phyloP scores from a whole-genome alignment of 495 filamentous ascomycete genomes.

The Podospora appendiculata region DNA sequence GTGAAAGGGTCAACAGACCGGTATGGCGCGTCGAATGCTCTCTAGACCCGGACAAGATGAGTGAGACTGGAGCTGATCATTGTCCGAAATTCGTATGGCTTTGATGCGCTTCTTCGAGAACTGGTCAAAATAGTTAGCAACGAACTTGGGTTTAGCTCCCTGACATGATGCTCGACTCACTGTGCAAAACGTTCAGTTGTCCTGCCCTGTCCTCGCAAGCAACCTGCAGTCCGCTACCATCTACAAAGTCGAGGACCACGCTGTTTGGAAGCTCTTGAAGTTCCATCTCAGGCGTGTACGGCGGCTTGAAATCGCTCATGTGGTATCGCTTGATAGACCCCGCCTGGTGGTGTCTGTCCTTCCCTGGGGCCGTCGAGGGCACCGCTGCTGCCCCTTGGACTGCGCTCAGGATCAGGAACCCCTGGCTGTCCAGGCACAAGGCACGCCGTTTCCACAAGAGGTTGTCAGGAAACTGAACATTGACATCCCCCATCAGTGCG shows the following conservation, averaged over 20 bases:
- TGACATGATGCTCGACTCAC: slow-evolving; percentile 41
- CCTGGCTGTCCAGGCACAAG: slow-evolving; percentile 68
- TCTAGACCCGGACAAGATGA: neutral
- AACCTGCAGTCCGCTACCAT: slow-evolving; percentile 77
- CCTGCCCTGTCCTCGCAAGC: slow-evolving; percentile 73
- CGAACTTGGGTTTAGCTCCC: neutral
- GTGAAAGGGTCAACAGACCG: neutral
- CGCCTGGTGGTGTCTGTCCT: slow-evolving; percentile 36
- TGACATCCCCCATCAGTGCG: slow-evolving; percentile 73
- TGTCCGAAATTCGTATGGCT: slow-evolving; percentile 30
- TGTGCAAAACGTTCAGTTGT: slow-evolving; percentile 58
- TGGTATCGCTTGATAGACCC: slow-evolving; percentile 63
- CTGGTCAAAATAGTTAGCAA: slow-evolving; percentile 19
- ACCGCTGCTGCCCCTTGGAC: slow-evolving; percentile 26
- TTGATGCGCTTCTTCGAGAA: slow-evolving; percentile 41
- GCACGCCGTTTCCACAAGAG: slow-evolving; percentile 86
- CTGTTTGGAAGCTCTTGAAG: slow-evolving; percentile 82
- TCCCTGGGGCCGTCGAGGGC: slow-evolving; percentile 17
- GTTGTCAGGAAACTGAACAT: slow-evolving; percentile 89
- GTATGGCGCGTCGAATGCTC: neutral
- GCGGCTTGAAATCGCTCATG: slow-evolving; percentile 68
- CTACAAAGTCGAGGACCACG: slow-evolving; percentile 73
- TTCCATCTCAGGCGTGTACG: slow-evolving; percentile 79
- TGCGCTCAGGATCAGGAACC: slow-evolving; percentile 65
- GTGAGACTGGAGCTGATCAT: slow-evolving; percentile 6